A percentile compares a stretch with the other conserved stretches of the same genome.
These are phyloP conservation scores for Psilocybe mexicana DNA, from an alignment of 1,284 basidiomycete genomes.

Conservation along the genomic window DNA sequence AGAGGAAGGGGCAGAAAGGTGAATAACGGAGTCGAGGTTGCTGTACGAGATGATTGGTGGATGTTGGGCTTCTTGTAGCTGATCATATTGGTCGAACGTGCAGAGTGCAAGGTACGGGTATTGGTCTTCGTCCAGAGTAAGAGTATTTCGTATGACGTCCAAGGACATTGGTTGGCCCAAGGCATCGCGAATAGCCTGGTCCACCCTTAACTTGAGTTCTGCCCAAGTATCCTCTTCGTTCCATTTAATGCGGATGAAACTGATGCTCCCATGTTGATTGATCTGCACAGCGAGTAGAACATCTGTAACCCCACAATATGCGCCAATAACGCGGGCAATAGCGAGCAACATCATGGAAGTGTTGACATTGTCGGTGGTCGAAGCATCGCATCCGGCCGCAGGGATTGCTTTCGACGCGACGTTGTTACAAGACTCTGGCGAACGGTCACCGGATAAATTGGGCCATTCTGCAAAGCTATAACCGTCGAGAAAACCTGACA, in stretches of 20 bases:
- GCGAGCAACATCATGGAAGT: conserved; percentile 30
- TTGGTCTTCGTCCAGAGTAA: conserved; percentile 27
- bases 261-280: conserved; percentile 16
- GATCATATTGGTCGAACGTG: conserved; percentile 8
- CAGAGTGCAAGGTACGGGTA: conserved; percentile 27
- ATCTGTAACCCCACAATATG: conserved; percentile 40
- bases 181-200: conserved; percentile 21
- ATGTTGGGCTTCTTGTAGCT: not conserved
- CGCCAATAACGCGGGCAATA: conserved; percentile 38
- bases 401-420: conserved; percentile 9
- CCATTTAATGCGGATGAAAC: conserved; percentile 40
- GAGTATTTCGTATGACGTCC: conserved; percentile 16
- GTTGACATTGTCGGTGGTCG: conserved; percentile 2
- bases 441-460: conserved; percentile 35
- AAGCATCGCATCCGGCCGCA: not conserved
- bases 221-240: conserved; percentile 35
- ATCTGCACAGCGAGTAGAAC: conserved; percentile 38
- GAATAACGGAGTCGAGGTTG: not conserved
- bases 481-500: conserved; percentile 22
- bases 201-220: conserved; percentile 24
- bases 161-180: conserved; percentile 15
- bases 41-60: conserved; percentile 12
- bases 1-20: conserved; percentile 7
- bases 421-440: conserved; percentile 19
- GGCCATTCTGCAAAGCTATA: conserved; percentile 36